A percentile compares a stretch with the other conserved stretches of the same genome.
Evolutionary conservation across 305 asterid genomes (phyloP).

Genomic region (Petunia hybrid): DNA sequence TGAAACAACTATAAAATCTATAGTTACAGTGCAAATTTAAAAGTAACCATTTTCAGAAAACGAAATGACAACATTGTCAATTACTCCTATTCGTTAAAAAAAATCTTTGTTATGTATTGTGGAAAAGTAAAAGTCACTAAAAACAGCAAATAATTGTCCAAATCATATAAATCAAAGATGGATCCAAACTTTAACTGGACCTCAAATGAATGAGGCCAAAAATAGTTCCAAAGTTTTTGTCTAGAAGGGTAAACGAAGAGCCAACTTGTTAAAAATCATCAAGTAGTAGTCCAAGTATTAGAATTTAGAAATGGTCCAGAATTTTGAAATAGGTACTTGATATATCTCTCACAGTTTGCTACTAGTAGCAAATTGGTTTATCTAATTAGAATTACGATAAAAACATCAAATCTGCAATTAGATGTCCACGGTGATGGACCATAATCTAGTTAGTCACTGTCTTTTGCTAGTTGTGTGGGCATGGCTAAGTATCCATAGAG

Average conservation of each 20-base stretch:
- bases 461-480: neutral
- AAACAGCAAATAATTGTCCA: neutral
- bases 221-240: neutral
- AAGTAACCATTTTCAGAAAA: neutral
- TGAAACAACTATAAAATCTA: neutral
- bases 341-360: too few species aligned
- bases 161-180: neutral
- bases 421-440: neutral
- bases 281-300: neutral
- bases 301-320: neutral
- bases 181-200: neutral
- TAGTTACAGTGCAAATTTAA: neutral
- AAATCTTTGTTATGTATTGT: neutral
- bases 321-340: too few species aligned
- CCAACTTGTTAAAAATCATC: neutral
- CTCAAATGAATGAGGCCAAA: neutral
- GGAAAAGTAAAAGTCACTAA: slow-evolving; percentile 2
- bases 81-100: too few species aligned
- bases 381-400: neutral
- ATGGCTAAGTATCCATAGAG: neutral
- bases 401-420: neutral
- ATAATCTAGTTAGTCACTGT: slow-evolving; percentile 9
- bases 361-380: neutral
- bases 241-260: neutral
- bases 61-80: neutral